Evolutionary conservation across 371 early-diverging fungal species (phyloP).

Genomic region (Circinella umbellata): DNA sequence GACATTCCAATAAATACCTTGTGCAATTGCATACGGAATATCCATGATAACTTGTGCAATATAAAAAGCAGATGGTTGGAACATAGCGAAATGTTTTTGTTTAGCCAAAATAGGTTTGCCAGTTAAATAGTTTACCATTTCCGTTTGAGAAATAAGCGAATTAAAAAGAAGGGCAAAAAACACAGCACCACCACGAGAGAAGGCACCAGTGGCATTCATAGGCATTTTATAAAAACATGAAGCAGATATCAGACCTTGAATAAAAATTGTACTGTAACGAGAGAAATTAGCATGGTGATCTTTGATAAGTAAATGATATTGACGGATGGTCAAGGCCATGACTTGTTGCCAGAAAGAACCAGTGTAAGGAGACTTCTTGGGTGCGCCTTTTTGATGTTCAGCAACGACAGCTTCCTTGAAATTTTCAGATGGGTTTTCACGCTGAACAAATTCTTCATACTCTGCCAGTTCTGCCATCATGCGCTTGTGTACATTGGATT

Average conservation of each 20-base stretch:
- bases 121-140: constrained; percentile 53
- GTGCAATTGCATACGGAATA: constrained; percentile 38
- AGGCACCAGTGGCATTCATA: constrained; percentile 56
- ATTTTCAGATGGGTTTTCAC: constrained; percentile 31
- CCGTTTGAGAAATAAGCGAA: constrained; percentile 55
- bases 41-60: constrained; percentile 60
- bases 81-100: constrained; percentile 70
- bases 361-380: constrained; percentile 47
- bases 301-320: constrained; percentile 52
- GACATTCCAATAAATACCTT: constrained; percentile 49
- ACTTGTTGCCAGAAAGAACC: constrained; percentile 59
- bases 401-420: constrained; percentile 48
- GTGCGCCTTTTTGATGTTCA: constrained; percentile 46
- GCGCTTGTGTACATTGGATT: constrained; percentile 23
- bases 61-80: constrained; percentile 66
- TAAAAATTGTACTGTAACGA: constrained; percentile 56
- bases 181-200: constrained; percentile 70
- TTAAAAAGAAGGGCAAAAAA: constrained; percentile 64
- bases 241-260: constrained; percentile 71
- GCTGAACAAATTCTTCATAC: constrained; percentile 20
- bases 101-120: constrained; percentile 70
- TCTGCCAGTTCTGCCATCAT: constrained; percentile 35
- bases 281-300: constrained; percentile 51
- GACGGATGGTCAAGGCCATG: constrained; percentile 50
- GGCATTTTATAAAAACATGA: constrained; percentile 68